Conservation (phyloP, 192 early-diverging fungal species). For the Backusella sp. region DNA sequence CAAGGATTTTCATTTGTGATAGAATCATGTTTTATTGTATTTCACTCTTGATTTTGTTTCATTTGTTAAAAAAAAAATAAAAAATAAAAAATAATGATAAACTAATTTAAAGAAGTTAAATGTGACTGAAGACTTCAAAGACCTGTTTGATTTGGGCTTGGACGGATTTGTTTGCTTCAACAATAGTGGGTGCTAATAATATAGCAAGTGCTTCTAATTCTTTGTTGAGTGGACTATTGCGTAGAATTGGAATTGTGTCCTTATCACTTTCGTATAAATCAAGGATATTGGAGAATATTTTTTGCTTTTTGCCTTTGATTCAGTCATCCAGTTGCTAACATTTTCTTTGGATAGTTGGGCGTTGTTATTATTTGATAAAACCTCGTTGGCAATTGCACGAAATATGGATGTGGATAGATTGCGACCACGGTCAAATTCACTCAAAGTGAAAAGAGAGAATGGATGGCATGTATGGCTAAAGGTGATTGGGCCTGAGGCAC, state of each 20-base stretch:
- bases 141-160: not conserved
- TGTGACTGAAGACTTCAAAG: not conserved
- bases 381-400: constrained; percentile 4
- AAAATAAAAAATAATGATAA: not conserved
- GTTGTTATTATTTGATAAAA: not conserved
- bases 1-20: no score
- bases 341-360: not conserved
- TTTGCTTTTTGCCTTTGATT: not conserved
- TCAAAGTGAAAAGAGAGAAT: constrained; percentile 21
- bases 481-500: constrained; percentile 27
- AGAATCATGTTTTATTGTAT: no score
- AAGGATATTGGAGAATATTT: not conserved
- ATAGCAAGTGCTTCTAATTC: not conserved
- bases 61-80: not conserved
- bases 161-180: not conserved
- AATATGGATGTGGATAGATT: not conserved
- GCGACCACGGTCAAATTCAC: constrained; percentile 18
- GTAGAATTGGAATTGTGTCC: not conserved
- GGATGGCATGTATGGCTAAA: constrained; percentile 21
- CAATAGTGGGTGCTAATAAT: not conserved
- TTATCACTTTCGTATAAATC: not conserved
- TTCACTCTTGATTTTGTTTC: no score
- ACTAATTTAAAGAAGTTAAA: no score
- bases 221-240: not conserved
- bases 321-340: not conserved